A percentile compares a stretch with the other conserved stretches of the same genome.
phyloP scores from a whole-genome alignment of 148 eudicot genomes.

The Chenopodium quinoa region DNA sequence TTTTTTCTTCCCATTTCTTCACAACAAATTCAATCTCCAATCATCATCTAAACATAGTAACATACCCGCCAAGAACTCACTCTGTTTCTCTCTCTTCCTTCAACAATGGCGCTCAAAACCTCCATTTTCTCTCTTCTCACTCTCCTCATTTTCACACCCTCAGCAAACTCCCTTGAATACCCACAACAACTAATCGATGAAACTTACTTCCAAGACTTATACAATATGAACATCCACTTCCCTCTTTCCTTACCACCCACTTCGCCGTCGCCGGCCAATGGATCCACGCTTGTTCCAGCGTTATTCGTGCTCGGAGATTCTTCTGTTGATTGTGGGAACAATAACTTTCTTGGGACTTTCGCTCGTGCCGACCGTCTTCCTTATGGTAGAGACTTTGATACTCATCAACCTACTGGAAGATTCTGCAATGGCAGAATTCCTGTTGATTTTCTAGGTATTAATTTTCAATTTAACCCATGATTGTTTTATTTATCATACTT shows the following conservation, averaged over 20 bases:
- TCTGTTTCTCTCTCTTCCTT: neutral
- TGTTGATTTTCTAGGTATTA: slow-evolving; percentile 78
- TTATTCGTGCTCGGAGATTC: slow-evolving; percentile 87
- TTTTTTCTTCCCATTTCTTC: neutral
- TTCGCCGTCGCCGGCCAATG: neutral
- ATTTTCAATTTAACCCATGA: neutral
- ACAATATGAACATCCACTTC: slow-evolving; percentile 16
- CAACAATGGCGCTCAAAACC: slow-evolving; percentile 38
- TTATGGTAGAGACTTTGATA: slow-evolving; percentile 88
- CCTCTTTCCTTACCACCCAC: slow-evolving; percentile 10
- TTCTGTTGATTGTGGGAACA: slow-evolving; percentile 81
- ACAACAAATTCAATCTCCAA: neutral
- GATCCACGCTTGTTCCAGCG: slow-evolving; percentile 44
- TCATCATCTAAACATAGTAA: neutral
- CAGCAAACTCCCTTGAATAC: slow-evolving; percentile 25
- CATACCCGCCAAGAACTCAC: slow-evolving; percentile 34
- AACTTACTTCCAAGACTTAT: slow-evolving; percentile 27
- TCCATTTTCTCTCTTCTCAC: slow-evolving; percentile 30
- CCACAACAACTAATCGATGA: slow-evolving; percentile 31
- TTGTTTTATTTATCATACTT: neutral
- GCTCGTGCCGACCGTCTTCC: slow-evolving; percentile 87
- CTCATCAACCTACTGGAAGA: slow-evolving; percentile 77
- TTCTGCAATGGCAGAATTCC: slow-evolving; percentile 88
- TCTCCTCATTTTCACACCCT: slow-evolving; percentile 15
- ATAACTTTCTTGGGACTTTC: slow-evolving; percentile 84